Conservation (phyloP, 2,329 filamentous ascomycete genomes). For the Cryphonectria naterciae region DNA sequence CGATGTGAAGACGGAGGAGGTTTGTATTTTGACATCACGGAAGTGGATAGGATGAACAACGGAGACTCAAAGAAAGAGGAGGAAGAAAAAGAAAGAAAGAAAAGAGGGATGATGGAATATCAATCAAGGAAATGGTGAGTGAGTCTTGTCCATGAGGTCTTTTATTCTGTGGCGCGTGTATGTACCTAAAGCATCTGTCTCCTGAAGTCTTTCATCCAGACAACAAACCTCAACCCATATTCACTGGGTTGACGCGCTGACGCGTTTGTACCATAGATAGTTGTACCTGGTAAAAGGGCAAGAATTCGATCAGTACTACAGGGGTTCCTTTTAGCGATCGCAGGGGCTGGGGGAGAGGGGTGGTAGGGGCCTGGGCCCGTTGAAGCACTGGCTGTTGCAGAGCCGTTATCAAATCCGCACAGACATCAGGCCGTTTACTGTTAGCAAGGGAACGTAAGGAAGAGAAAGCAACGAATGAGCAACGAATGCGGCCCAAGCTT, state of each 20-base stretch:
- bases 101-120: not conserved
- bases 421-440: not conserved
- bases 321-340: not conserved
- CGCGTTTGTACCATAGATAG: not conserved
- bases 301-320: not conserved
- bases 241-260: not conserved
- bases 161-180: no score
- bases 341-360: not conserved
- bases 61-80: not conserved
- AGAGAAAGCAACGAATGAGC: not conserved
- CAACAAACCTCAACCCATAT: not conserved
- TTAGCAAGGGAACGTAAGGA: not conserved
- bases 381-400: not conserved
- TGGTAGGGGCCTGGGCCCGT: not conserved
- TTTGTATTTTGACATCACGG: conserved; percentile 18
- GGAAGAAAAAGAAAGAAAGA: no score
- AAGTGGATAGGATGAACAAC: not conserved
- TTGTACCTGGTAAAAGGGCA: not conserved
- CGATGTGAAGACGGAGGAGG: conserved; percentile 12
- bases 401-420: not conserved
- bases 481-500: not conserved
- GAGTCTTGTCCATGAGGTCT: not conserved
- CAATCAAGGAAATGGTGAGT: not conserved
- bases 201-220: not conserved
- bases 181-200: not conserved